These are phyloP conservation scores for Eucalyptus tenuipes DNA, from an alignment of 345 rosid species.

Conservation along the genomic window DNA sequence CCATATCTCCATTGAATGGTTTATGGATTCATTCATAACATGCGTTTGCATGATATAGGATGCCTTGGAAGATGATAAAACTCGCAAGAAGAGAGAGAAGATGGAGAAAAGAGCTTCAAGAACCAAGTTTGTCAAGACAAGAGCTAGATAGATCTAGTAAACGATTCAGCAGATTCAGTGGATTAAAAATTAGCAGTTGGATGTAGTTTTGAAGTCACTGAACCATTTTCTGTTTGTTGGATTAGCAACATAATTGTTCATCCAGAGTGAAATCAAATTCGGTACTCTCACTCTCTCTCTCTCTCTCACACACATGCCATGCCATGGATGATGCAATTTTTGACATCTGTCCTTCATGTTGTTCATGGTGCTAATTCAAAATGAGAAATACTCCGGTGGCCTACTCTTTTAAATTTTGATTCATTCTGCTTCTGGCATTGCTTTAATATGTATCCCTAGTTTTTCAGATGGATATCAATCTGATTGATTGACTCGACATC, in stretches of 20 bases:
- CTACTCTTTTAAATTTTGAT: not conserved
- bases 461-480: not conserved
- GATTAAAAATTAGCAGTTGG: not conserved
- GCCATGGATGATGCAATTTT: not conserved
- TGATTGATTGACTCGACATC: not conserved
- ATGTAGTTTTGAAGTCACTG: not conserved
- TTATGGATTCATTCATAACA: not conserved
- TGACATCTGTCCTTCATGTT: not conserved
- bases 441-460: not conserved
- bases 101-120: conserved; percentile 81
- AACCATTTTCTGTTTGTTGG: not conserved
- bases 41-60: conserved; percentile 26
- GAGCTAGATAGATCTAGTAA: conserved; percentile 18
- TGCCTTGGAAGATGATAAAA: conserved; percentile 65
- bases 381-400: not conserved
- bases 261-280: not conserved
- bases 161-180: not conserved
- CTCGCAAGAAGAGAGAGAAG: conserved; percentile 82
- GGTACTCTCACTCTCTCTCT: not conserved
- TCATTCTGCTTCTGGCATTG: not conserved
- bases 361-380: not conserved
- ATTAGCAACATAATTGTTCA: not conserved
- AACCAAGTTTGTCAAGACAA: conserved; percentile 51
- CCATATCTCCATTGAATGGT: not conserved
- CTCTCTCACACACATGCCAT: not conserved